Conservation (phyloP, 2,329 filamentous ascomycete species). For the Byssothecium circinans region DNA sequence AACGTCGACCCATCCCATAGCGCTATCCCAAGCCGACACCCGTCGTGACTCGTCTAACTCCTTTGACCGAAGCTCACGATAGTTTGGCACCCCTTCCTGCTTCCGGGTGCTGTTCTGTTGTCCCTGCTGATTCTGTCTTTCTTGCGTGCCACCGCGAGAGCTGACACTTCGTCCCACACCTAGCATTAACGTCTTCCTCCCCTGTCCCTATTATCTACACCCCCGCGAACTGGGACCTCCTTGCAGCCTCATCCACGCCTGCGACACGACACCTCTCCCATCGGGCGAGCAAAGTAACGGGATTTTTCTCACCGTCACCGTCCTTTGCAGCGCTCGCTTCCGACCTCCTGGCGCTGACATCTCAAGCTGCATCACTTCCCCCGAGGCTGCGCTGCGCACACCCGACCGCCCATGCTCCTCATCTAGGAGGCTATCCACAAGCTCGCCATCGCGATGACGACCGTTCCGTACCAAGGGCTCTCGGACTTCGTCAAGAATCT, state of each 20-base stretch:
- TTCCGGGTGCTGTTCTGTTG: background rate
- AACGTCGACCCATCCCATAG: background rate
- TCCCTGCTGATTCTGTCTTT: background rate
- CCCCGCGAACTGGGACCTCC: slow-evolving; percentile 4
- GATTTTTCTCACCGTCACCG: background rate
- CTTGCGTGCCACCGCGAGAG: background rate
- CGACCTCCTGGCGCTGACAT: slow-evolving; percentile 1
- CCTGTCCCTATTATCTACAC: too few species aligned
- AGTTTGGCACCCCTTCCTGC: background rate
- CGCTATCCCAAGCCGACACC: background rate
- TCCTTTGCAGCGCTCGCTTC: slow-evolving; percentile 1
- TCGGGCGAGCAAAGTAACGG: background rate
- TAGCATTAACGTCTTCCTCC: background rate
- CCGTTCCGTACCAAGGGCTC: slow-evolving; percentile 42
- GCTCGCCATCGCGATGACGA: slow-evolving; percentile 33
- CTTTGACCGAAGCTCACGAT: background rate
- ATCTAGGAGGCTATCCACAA: slow-evolving; percentile 31
- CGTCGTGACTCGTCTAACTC: background rate
- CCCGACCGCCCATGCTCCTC: slow-evolving; percentile 38
- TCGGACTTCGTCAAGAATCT: slow-evolving; percentile 51
- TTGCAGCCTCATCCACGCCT: slow-evolving; percentile 3
- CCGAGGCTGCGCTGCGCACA: slow-evolving; percentile 18
- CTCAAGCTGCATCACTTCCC: slow-evolving; percentile 6
- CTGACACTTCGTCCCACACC: too few species aligned
- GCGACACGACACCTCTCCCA: slow-evolving; percentile 1